phyloP scores from a whole-genome alignment of 345 rosid species.

The Aquilaria yunnanensis region DNA sequence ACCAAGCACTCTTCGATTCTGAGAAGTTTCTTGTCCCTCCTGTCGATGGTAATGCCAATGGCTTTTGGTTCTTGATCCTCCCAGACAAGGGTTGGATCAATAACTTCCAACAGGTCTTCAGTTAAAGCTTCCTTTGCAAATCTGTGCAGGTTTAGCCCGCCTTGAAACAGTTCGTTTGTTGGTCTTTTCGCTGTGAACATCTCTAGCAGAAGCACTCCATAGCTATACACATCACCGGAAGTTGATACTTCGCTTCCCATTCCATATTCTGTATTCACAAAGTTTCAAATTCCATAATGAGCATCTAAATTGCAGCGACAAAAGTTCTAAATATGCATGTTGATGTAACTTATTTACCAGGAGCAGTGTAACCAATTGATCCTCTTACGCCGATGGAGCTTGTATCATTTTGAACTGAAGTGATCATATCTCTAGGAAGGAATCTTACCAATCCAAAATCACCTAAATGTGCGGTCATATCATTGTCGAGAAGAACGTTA shows the following conservation, averaged over 20 bases:
- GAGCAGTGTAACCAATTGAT: constrained; percentile 10
- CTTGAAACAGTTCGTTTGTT: constrained; percentile 1
- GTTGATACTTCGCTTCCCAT: constrained; percentile 5
- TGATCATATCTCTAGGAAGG: neutral
- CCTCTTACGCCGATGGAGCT: constrained; percentile 13
- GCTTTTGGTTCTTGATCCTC: too few species aligned
- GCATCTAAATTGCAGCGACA: neutral
- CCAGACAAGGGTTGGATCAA: too few species aligned
- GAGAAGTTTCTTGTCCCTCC: too few species aligned
- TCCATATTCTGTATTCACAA: constrained; percentile 5
- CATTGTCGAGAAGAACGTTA: constrained; percentile 5
- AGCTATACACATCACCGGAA: constrained; percentile 11
- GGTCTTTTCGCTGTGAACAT: constrained; percentile 12
- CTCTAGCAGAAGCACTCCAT: constrained; percentile 8
- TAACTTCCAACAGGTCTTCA: too few species aligned
- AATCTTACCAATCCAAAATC: neutral
- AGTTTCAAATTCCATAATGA: neutral
- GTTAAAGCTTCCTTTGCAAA: neutral
- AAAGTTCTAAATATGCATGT: neutral
- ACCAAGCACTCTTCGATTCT: neutral
- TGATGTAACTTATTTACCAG: too few species aligned
- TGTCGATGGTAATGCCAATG: too few species aligned
- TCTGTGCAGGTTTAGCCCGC: constrained; percentile 2
- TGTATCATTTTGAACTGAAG: neutral
- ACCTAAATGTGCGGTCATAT: constrained; percentile 1